phyloP scores from a whole-genome alignment of 2,329 filamentous ascomycete species.

The Fusarium lyarnte region DNA sequence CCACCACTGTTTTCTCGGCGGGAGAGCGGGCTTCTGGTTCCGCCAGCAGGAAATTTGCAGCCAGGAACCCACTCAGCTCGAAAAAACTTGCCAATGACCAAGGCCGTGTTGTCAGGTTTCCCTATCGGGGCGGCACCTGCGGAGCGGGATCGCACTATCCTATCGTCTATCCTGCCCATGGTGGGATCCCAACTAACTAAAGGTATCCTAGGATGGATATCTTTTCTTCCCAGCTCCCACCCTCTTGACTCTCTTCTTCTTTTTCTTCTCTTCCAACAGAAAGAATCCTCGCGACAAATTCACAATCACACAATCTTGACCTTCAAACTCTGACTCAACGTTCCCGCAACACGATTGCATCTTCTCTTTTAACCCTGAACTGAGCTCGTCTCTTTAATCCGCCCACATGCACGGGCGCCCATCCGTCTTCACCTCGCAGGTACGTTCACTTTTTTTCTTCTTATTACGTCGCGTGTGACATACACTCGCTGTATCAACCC shows the following conservation, averaged over 20 bases:
- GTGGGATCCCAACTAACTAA: background rate
- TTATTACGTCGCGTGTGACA: conserved; percentile 5
- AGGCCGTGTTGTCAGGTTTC: conserved; percentile 37
- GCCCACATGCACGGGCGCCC: conserved; percentile 88
- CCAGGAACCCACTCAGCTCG: conserved; percentile 18
- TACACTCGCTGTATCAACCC: conserved; percentile 20
- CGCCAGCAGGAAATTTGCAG: conserved; percentile 16
- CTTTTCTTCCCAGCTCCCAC: conserved; percentile 26
- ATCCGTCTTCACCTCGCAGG: conserved; percentile 89
- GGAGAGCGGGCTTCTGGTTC: conserved; percentile 20
- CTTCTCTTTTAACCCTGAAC: conserved; percentile 37
- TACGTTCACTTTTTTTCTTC: conserved; percentile 51
- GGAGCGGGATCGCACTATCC: conserved; percentile 25
- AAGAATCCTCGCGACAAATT: conserved; percentile 28
- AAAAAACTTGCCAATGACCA: conserved; percentile 44
- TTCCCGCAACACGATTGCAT: conserved; percentile 22
- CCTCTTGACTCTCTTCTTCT: conserved; percentile 20
- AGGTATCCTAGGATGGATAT: background rate
- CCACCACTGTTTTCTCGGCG: conserved; percentile 6
- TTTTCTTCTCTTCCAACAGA: conserved; percentile 25
- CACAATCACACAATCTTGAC: background rate
- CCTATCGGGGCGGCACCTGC: conserved; percentile 12
- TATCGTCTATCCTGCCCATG: background rate
- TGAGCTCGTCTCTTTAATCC: conserved; percentile 55
- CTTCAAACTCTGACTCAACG: conserved; percentile 14